Percentiles rank a stretch among this genome's conserved stretches.
These are phyloP conservation scores for Pittosporum tobira DNA, from an alignment of 129 eudicot genomes.

Conservation along the genomic window DNA sequence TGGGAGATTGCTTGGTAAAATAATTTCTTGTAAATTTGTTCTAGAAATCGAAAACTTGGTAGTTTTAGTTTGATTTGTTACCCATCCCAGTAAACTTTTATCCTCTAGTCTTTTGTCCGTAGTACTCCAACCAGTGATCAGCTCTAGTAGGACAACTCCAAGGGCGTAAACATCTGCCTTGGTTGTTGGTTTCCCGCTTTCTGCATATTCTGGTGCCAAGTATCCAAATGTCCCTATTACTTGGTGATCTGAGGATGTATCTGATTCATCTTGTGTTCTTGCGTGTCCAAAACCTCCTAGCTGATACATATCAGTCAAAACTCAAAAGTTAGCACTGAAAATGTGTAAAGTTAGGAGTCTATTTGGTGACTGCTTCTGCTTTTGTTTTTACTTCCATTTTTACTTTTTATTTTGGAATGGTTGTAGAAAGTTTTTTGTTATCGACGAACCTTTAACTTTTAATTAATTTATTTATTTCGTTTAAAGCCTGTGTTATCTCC, in stretches of 20 bases:
- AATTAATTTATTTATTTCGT: not conserved
- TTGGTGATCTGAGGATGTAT: slow-evolving; percentile 12
- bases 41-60: not conserved
- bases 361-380: too few relatives aligned
- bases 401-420: too few relatives aligned
- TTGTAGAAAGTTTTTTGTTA: too few relatives aligned
- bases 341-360: too few relatives aligned
- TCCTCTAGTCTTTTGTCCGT: slow-evolving; percentile 25
- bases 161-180: slow-evolving; percentile 40
- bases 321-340: not conserved
- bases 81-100: slow-evolving; percentile 33
- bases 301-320: slow-evolving; percentile 9
- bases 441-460: too few relatives aligned
- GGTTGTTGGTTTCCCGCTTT: slow-evolving; percentile 24
- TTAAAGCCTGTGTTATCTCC: not conserved
- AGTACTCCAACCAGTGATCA: slow-evolving; percentile 27
- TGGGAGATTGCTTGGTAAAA: not conserved
- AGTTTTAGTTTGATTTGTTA: slow-evolving; percentile 3
- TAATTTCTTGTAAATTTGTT: not conserved
- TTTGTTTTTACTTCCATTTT: too few relatives aligned
- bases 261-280: slow-evolving; percentile 14
- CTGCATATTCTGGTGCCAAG: slow-evolving; percentile 41
- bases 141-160: slow-evolving; percentile 31
- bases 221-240: slow-evolving; percentile 31
- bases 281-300: slow-evolving; percentile 40